Conservation (phyloP, 352 stramenopile species). For the Pseudoperonospora humuli region DNA sequence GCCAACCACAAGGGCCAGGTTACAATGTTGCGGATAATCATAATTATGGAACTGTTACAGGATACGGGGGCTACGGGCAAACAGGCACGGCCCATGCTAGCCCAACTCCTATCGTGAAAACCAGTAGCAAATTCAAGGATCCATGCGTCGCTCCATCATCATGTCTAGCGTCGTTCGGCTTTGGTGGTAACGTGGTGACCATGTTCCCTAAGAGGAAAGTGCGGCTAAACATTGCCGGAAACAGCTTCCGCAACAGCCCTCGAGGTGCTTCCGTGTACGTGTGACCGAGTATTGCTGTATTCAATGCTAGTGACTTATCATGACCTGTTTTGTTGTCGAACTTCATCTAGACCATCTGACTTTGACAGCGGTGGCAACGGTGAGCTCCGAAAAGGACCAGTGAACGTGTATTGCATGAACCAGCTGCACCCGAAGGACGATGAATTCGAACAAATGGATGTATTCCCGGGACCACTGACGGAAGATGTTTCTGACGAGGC, state of each 20-base stretch:
- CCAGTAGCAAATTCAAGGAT: constrained; percentile 81
- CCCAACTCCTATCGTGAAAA: constrained; percentile 18
- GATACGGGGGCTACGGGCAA: constrained; percentile 1
- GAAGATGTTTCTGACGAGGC: constrained; percentile 51
- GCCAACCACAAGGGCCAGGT: constrained; percentile 7
- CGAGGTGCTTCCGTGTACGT: constrained; percentile 42
- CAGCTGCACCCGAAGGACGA: constrained; percentile 65
- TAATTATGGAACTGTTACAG: constrained; percentile 8
- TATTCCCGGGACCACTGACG: constrained; percentile 70
- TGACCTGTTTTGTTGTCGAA: constrained; percentile 6
- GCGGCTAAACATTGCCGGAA: constrained; percentile 55
- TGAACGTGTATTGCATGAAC: constrained; percentile 75
- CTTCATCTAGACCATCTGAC: constrained; percentile 32
- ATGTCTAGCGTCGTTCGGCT: constrained; percentile 75
- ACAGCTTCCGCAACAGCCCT: constrained; percentile 56
- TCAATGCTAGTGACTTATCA: constrained; percentile 1
- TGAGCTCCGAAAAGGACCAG: constrained; percentile 71
- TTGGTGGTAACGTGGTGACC: constrained; percentile 83
- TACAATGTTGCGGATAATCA: constrained; percentile 8
- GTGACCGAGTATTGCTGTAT: not conserved
- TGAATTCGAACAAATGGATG: constrained; percentile 60
- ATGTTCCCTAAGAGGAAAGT: constrained; percentile 87
- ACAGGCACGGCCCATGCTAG: constrained; percentile 6
- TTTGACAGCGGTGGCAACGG: constrained; percentile 43
- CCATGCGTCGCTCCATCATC: constrained; percentile 64